Conservation (phyloP, 768 basidiomycete genomes). For the Glaciozyma antarctica region DNA sequence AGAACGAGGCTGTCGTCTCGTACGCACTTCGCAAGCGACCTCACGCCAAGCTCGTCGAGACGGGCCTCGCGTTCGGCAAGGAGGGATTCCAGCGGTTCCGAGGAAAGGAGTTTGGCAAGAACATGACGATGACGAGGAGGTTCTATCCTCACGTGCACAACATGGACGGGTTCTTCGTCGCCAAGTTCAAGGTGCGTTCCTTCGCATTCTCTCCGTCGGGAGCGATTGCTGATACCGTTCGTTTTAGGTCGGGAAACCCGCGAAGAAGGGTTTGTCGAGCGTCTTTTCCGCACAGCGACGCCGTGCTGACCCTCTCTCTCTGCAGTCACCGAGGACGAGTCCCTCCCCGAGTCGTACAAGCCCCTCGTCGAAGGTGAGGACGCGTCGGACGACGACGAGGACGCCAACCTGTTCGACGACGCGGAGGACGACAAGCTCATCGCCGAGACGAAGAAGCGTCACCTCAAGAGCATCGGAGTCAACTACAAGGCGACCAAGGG, state of each 20-base stretch:
- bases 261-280: constrained; percentile 13
- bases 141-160: constrained; percentile 77
- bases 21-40: constrained; percentile 93
- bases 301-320: constrained; percentile 16
- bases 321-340: constrained; percentile 34
- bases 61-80: constrained; percentile 83
- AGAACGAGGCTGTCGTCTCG: constrained; percentile 96
- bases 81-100: constrained; percentile 84
- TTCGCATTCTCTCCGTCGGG: background rate
- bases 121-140: constrained; percentile 67
- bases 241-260: constrained; percentile 33
- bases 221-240: background rate
- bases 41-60: constrained; percentile 81
- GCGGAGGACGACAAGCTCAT: constrained; percentile 69
- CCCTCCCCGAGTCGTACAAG: constrained; percentile 35
- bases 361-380: constrained; percentile 42
- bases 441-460: constrained; percentile 55
- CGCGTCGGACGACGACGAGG: constrained; percentile 28
- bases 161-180: constrained; percentile 99
- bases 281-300: background rate
- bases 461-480: constrained; percentile 45
- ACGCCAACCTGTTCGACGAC: constrained; percentile 49
- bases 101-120: constrained; percentile 78
- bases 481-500: constrained; percentile 33
- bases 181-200: constrained; percentile 76